A percentile compares a stretch with the other conserved stretches of the same genome.
Evolutionary conservation across 352 stramenopile genomes (phyloP).

Genomic region (Pythium monospermum): DNA sequence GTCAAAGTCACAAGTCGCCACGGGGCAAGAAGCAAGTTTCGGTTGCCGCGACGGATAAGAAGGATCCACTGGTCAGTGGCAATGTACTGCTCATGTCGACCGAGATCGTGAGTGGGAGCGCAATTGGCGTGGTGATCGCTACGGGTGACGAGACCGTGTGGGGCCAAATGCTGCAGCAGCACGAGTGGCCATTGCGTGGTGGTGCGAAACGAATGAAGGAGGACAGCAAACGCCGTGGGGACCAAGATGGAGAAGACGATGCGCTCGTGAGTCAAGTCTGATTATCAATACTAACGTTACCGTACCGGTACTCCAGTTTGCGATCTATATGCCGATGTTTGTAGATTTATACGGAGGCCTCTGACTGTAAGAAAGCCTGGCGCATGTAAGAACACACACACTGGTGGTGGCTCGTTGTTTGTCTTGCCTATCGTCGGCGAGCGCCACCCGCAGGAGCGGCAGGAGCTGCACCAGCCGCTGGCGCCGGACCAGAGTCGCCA

Average conservation of each 20-base stretch:
- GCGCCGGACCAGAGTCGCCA: slow-evolving; percentile 21
- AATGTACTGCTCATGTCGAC: slow-evolving; percentile 79
- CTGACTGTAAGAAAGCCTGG: no score
- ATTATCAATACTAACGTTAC: no score
- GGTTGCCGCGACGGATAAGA: slow-evolving; percentile 14
- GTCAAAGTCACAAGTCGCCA: slow-evolving; percentile 10
- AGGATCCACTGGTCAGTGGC: slow-evolving; percentile 30
- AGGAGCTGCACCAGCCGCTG: slow-evolving; percentile 25
- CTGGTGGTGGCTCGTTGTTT: background rate
- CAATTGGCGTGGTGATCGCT: slow-evolving; percentile 62
- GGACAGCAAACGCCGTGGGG: background rate
- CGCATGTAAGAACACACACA: no score
- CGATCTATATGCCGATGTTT: no score
- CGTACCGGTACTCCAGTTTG: no score
- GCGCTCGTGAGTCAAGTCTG: slow-evolving; percentile 11
- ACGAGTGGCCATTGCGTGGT: slow-evolving; percentile 78
- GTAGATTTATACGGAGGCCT: background rate
- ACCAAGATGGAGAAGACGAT: slow-evolving; percentile 11
- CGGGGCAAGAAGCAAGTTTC: slow-evolving; percentile 31
- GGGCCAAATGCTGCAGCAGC: slow-evolving; percentile 50
- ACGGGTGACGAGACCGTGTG: slow-evolving; percentile 72
- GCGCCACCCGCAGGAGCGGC: slow-evolving; percentile 28
- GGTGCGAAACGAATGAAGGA: background rate
- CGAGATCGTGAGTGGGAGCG: slow-evolving; percentile 39
- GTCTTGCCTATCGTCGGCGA: slow-evolving; percentile 35